phyloP scores from a whole-genome alignment of 1,284 basidiomycete genomes.

The Moesziomyces sp. region DNA sequence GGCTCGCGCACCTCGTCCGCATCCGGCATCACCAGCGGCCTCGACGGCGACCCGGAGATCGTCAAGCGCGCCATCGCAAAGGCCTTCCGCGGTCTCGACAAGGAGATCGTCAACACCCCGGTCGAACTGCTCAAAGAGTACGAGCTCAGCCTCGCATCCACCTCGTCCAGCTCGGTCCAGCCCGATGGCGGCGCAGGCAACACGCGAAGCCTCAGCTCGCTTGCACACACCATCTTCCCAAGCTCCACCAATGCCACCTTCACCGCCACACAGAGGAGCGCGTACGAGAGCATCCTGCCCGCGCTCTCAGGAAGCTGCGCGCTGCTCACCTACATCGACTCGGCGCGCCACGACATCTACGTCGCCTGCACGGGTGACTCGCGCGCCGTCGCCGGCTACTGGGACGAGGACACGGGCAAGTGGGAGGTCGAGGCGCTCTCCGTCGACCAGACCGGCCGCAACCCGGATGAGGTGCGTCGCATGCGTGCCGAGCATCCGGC shows the following conservation, averaged over 20 bases:
- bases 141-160: conserved; percentile 64
- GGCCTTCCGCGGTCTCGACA: conserved; percentile 82
- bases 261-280: conserved; percentile 61
- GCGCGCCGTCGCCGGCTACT: conserved; percentile 92
- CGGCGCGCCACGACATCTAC: conserved; percentile 64
- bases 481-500: conserved; percentile 83
- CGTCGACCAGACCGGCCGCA: conserved; percentile 95
- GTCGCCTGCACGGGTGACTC: conserved; percentile 90
- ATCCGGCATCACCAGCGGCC: conserved; percentile 31
- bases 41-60: conserved; percentile 74
- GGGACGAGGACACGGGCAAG: conserved; percentile 70
- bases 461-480: conserved; percentile 80
- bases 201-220: conserved; percentile 54
- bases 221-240: conserved; percentile 65
- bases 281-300: conserved; percentile 64
- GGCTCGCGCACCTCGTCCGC: conserved; percentile 18
- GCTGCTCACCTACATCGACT: conserved; percentile 65
- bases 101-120: conserved; percentile 80
- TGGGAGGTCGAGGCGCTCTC: conserved; percentile 93
- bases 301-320: conserved; percentile 65
- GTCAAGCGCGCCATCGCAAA: conserved; percentile 79
- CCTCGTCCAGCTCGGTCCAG: conserved; percentile 68
- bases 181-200: conserved; percentile 36
- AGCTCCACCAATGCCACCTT: conserved; percentile 47
- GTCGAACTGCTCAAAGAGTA: conserved; percentile 75